Evolutionary conservation across 1,284 basidiomycete genomes (phyloP).

Genomic region (Fomitopsis schrenkii): DNA sequence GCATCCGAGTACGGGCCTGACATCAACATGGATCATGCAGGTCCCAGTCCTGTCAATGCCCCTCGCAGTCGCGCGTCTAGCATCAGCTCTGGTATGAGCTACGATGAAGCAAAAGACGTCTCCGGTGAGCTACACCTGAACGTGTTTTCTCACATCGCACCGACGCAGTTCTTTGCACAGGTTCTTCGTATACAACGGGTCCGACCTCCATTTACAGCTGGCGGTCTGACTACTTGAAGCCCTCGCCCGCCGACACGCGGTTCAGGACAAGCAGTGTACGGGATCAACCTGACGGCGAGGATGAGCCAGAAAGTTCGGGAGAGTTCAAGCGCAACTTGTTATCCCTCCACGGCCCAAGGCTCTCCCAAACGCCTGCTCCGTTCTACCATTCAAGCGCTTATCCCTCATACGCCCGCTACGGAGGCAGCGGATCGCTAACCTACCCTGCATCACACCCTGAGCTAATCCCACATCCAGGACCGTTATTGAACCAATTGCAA

Average conservation of each 20-base stretch:
- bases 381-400: neutral
- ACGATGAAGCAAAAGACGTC: neutral
- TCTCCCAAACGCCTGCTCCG: neutral
- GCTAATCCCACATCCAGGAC: neutral
- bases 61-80: slow-evolving; percentile 3
- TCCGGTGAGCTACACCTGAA: neutral
- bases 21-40: neutral
- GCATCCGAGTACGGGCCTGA: neutral
- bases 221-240: neutral
- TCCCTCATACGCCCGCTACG: neutral
- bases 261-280: neutral
- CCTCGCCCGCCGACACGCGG: neutral
- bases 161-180: neutral
- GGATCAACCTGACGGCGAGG: neutral
- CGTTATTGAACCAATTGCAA: neutral
- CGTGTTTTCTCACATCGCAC: neutral
- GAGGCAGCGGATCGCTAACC: neutral
- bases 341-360: neutral
- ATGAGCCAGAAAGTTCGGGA: neutral
- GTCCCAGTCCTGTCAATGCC: neutral
- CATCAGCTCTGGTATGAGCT: neutral
- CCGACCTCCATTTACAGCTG: neutral
- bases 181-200: neutral
- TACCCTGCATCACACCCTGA: neutral
- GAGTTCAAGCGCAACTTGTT: neutral